These are phyloP conservation scores for Aspergillaceae sp. DNA, from an alignment of 2,329 filamentous ascomycete genomes.

Conservation along the genomic window DNA sequence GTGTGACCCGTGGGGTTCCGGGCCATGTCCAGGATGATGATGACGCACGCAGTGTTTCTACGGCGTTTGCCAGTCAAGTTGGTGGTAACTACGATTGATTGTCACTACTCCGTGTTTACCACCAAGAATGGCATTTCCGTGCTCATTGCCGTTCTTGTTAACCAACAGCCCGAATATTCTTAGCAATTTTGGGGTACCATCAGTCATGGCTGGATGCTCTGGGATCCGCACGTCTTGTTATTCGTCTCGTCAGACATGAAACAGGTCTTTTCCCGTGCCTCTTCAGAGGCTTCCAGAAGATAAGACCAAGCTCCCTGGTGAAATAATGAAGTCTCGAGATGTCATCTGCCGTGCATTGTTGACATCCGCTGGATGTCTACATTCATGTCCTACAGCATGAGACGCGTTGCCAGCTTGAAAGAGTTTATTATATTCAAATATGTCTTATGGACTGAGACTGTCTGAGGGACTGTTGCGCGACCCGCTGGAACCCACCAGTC, in stretches of 20 bases:
- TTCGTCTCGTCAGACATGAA: conserved; percentile 5
- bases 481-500: not conserved
- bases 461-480: not conserved
- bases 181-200: conserved; percentile 7
- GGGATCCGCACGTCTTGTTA: conserved; percentile 7
- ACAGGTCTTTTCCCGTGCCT: conserved; percentile 6
- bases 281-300: conserved; percentile 7
- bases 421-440: conserved; percentile 4
- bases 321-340: not conserved
- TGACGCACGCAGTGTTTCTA: conserved; percentile 91
- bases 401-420: not conserved
- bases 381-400: too few species aligned
- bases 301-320: not conserved
- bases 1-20: conserved; percentile 38
- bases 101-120: conserved; percentile 1
- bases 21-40: conserved; percentile 58
- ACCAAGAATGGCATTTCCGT: conserved; percentile 8
- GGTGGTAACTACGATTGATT: conserved; percentile 57
- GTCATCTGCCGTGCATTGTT: not conserved
- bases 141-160: conserved; percentile 7
- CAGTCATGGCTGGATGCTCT: conserved; percentile 9
- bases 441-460: not conserved
- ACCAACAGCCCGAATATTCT: conserved; percentile 3
- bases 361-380: not conserved
- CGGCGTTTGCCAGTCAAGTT: conserved; percentile 92